Base-by-base conservation (phyloP, 2,329 filamentous ascomycete species). In the Neocucurbitaria cava region DNA sequence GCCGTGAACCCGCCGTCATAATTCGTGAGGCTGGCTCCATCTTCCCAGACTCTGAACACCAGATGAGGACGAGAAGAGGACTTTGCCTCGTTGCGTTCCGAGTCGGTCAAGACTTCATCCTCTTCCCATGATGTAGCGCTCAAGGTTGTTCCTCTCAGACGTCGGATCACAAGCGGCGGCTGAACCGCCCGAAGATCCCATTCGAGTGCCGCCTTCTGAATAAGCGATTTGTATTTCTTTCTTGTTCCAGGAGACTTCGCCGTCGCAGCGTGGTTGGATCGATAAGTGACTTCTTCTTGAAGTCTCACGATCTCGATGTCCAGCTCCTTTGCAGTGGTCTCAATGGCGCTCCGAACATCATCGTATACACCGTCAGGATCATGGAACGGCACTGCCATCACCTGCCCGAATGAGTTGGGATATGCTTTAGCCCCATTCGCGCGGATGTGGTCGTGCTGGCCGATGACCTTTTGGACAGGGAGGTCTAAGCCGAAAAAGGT, bases 401-500 rank as follows among this genome's bases (percentile, higher is more conserved):
- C 60, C 0, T 33, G 40, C 31, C 17, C 28, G 30, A n/a, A n/a
- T n/a, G n/a, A n/a, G n/a, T n/a, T n/a, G n/a, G n/a, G n/a, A n/a
- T n/a, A n/a, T n/a, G n/a, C n/a, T n/a, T n/a, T n/a, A n/a, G n/a
- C n/a, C n/a, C n/a, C 61, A 5, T 47, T 44, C 0, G 63, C 65
- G 17, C 49, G 9, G 0, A 66, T 9, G 8, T 68, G 45, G 4
- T 61, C 43, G 6, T 59, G 64, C 2, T 66, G 54, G 2, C 21
- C 18, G 0, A 39, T 21, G 0, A 65, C 30, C 11, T 54, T 24
- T 17, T 11, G 18, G 9, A 6, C 33, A 1, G 20, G 6, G n/a
- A 55, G 17, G 1, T 55, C 8, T 0, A 59, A 46, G 1, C 42
- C 42, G 0, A 53, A 56, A 3, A 55, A 31, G 0, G 39, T n/a